Conservation (phyloP, 345 rosid genomes). For the Physaria fendleri region DNA sequence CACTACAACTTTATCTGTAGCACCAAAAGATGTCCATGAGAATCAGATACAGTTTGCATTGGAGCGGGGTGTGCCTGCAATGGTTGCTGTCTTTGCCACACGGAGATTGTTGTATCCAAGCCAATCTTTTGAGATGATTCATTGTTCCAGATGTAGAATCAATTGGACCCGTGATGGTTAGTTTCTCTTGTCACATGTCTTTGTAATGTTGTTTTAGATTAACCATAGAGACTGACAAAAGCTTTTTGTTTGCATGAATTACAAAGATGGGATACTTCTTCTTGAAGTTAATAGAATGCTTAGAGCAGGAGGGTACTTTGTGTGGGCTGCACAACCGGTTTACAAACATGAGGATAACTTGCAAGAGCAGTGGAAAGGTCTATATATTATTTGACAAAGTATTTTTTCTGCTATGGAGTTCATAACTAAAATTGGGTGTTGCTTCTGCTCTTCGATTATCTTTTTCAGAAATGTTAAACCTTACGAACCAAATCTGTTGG, state of each 20-base stretch:
- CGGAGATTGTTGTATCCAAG: conserved; percentile 58
- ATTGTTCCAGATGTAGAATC: conserved; percentile 57
- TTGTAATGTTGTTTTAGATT: background rate
- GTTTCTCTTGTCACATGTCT: background rate
- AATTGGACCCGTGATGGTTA: conserved; percentile 57
- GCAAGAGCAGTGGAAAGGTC: conserved; percentile 58
- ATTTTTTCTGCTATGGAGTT: background rate
- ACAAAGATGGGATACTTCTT: conserved; percentile 53
- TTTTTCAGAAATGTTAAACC: conserved; percentile 49
- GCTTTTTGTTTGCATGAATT: conserved; percentile 4
- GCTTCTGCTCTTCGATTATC: conserved; percentile 1
- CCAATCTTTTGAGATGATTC: conserved; percentile 62
- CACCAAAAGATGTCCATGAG: conserved; percentile 50
- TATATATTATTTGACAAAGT: background rate
- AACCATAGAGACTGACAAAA: background rate
- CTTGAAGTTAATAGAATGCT: conserved; percentile 64
- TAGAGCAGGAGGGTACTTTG: conserved; percentile 65
- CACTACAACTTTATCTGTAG: conserved; percentile 50
- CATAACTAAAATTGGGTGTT: background rate
- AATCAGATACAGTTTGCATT: conserved; percentile 58
- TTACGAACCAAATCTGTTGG: conserved; percentile 52
- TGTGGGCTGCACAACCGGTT: conserved; percentile 55
- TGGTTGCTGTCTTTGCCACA: conserved; percentile 45
- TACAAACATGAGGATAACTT: conserved; percentile 45
- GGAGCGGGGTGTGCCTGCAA: conserved; percentile 72